A percentile compares a stretch with the other conserved stretches of the same genome.
These are phyloP conservation scores for Musa itinerans DNA, from an alignment of 176 grass and related monocot species.

Conservation along the genomic window DNA sequence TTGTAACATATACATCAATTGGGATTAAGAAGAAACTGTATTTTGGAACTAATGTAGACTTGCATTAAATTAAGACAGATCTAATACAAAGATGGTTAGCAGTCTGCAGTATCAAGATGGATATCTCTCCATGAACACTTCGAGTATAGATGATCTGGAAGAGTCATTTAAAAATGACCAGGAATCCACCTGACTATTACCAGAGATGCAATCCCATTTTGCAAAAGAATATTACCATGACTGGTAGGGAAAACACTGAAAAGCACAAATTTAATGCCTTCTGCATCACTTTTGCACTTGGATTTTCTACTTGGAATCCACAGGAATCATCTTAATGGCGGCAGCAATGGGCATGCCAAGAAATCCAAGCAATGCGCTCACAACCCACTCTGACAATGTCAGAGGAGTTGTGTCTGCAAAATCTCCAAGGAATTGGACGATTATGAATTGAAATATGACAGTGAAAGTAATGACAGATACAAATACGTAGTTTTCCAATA, in stretches of 20 bases:
- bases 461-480: conserved; percentile 51
- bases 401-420: conserved; percentile 69
- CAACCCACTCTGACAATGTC: conserved; percentile 40
- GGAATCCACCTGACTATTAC: not conserved
- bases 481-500: conserved; percentile 57
- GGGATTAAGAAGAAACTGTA: not conserved
- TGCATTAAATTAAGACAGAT: not conserved
- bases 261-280: not conserved
- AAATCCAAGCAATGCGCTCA: conserved; percentile 52
- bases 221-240: not conserved
- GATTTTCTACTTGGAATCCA: conserved; percentile 17
- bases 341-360: conserved; percentile 87
- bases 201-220: not conserved
- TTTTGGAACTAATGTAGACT: not conserved
- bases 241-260: not conserved
- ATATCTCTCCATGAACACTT: not conserved
- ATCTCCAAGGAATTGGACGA: conserved; percentile 79
- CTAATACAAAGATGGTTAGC: not conserved
- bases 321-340: conserved; percentile 51
- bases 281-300: not conserved
- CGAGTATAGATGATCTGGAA: not conserved
- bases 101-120: not conserved
- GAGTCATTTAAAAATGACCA: not conserved
- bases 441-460: conserved; percentile 60
- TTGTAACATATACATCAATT: not conserved